Evolutionary conservation across 2,329 filamentous ascomycete species (phyloP), one percentile per base, ranked within the genome.

Genomic region (Teratosphaeria destructans): DNA sequence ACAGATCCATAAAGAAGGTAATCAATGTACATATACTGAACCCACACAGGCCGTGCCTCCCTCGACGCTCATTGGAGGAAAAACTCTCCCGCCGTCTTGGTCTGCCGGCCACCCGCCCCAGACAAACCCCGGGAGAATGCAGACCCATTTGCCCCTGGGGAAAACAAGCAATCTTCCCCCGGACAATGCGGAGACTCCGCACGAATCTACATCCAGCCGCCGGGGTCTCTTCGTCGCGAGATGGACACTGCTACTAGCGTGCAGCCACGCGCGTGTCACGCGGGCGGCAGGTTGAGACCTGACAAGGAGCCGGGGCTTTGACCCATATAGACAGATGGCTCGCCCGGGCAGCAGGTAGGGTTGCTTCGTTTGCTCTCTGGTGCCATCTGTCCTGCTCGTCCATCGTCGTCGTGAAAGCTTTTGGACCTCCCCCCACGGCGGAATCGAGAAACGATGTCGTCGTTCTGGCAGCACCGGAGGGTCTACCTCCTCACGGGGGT

Each of bases 401-500:
- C 16, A 10, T 19, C 2, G 16, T 19, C 16, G 43, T n/a, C 16
- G 37, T 23, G 23, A 23, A 23, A 23, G 23, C 23, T 23, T 23
- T 23, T 23, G 23, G 23, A 23, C 23, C 23, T 23, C 23, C 23
- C 23, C 23, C 23, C 23, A 23, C 23, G 23, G 5, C 43, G 19
- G 37, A 16, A 19, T 49, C n/a, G n/a, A 49, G 16, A 7, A 49
- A 6, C 43, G 43, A 49, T 49, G 43, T 49, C 43, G 43, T 49
- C 43, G n/a, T 54, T 60, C 58, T 71, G 76, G 64, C 74, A 76
- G 66, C 77, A 77, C 60, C 73, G 75, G 57, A 72, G 75, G 57
- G 75, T 78, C 35, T 77, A 77, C 63, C 67, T 77, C 59, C 72
- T 78, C 57, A 75, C 75, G 29, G 66, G 68, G 49, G 75, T 77